Evolutionary conservation across 2,329 filamentous ascomycete species (phyloP).

Genomic region (Amauroascus verrucosus): DNA sequence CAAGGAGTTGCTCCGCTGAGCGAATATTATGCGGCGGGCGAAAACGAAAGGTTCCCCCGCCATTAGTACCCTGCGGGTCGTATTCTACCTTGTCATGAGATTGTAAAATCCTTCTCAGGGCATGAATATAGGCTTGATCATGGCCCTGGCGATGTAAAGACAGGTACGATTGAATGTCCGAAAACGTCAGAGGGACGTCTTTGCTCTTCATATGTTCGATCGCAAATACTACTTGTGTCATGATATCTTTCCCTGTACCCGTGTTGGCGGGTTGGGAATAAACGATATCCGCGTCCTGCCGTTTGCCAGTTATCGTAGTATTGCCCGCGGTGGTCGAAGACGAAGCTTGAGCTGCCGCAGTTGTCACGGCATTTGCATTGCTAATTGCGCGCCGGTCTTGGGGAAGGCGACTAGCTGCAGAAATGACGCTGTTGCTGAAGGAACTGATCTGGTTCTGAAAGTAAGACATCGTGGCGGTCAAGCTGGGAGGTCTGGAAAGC

Average conservation of each 20-base stretch:
- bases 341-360: conserved; percentile 27
- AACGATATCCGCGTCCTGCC: conserved; percentile 45
- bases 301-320: conserved; percentile 46
- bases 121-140: conserved; percentile 47
- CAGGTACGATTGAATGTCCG: conserved; percentile 70
- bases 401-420: conserved; percentile 55
- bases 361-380: conserved; percentile 36
- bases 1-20: conserved; percentile 64
- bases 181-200: conserved; percentile 57
- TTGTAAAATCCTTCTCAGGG: conserved; percentile 58
- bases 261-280: conserved; percentile 70
- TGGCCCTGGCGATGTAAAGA: conserved; percentile 56
- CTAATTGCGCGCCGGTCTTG: conserved; percentile 40
- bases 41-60: conserved; percentile 69
- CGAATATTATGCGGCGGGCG: conserved; percentile 75
- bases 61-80: conserved; percentile 50
- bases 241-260: conserved; percentile 66
- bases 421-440: conserved; percentile 52
- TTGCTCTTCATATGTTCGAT: conserved; percentile 70
- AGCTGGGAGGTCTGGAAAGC: background rate
- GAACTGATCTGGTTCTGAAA: conserved; percentile 56
- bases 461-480: conserved; percentile 47
- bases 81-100: conserved; percentile 54
- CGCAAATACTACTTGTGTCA: conserved; percentile 80
- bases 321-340: conserved; percentile 30